Evolutionary conservation across 768 basidiomycete genomes (phyloP).

Genomic region (Brasilioporus rufonigricans): DNA sequence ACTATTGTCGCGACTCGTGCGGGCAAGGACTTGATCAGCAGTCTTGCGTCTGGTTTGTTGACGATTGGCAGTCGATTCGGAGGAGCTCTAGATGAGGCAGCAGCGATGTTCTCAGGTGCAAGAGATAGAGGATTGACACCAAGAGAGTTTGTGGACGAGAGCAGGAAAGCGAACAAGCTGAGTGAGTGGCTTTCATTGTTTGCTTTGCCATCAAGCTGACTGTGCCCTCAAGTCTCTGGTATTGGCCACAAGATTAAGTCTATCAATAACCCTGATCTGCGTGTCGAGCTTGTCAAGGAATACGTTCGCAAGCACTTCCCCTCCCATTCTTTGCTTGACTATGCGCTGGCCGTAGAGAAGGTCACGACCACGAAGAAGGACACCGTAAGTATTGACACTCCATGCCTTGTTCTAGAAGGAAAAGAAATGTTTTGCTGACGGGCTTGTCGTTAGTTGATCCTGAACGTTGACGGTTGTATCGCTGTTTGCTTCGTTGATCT

Average conservation of each 20-base stretch:
- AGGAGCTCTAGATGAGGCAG: constrained; percentile 98
- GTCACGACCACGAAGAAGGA: constrained; percentile 98
- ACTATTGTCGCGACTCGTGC: constrained; percentile 98
- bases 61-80: constrained; percentile 98
- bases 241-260: constrained; percentile 99
- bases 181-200: constrained; percentile 52
- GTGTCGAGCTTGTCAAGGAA: constrained; percentile 93
- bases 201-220: constrained; percentile 1
- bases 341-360: constrained; percentile 95
- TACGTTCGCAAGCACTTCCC: constrained; percentile 97
- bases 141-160: constrained; percentile 96
- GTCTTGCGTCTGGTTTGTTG: constrained; percentile 91
- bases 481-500: constrained; percentile 97
- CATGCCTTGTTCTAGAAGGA: too few species aligned
- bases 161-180: constrained; percentile 91
- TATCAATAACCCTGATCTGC: constrained; percentile 92
- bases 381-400: constrained; percentile 48
- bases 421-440: neutral
- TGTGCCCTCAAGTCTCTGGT: constrained; percentile 66
- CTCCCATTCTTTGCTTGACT: constrained; percentile 87
- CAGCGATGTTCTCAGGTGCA: constrained; percentile 91
- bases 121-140: constrained; percentile 91
- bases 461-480: constrained; percentile 96
- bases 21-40: constrained; percentile 98
- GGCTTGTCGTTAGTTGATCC: constrained; percentile 59